Evolutionary conservation across 129 eudicot genomes (phyloP), one percentile per base, ranked within the genome.

Genomic region (Centella asiatica): DNA sequence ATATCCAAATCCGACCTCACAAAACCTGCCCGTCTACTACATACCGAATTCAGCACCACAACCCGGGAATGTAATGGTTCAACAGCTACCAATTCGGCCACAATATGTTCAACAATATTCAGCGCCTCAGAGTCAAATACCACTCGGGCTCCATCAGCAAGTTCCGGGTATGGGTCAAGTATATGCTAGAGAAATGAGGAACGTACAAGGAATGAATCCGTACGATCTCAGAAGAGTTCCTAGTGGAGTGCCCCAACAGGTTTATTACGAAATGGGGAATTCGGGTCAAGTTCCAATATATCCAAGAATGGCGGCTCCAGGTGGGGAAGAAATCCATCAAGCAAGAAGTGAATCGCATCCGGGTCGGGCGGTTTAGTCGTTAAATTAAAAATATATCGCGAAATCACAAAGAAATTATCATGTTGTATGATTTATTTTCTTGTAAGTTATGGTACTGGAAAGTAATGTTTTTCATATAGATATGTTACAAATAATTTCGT

Each of bases 191-290:
- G 88, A 84, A 49, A 53, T 68, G 75, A 71, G 83, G 68, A 86
- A 77, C n/a, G 47, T 57, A 49, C 27, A 70, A 11, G 66, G 52
- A 32, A 62, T 74, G 53, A 83, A 80, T 40, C 53, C 70, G n/a
- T 76, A 75, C 17, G 86, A 75, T n/a, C 71, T 77, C 66, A 49
- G 77, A 24, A 72, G 90, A 72, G 44, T 40, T 1, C 33, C 78
- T 5, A 85, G 74, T 37, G 88, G 81, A 54, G 42, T 76, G 62
- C 68, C 63, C 69, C 95, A 71, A 57, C 77, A 76, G 3, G 44
- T 86, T 45, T 83, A 81, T 67, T 90, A 90, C 70, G 95, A 83
- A 34, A 69, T 76, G 0, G 75, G 87, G 51, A 81, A 77, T 71
- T 76, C 76, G 18, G 86, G 84, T 17, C 68, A 56, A 20, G 45